Conservation (phyloP, 176 grass and related monocot genomes). For the Phyllostachys edulis region DNA sequence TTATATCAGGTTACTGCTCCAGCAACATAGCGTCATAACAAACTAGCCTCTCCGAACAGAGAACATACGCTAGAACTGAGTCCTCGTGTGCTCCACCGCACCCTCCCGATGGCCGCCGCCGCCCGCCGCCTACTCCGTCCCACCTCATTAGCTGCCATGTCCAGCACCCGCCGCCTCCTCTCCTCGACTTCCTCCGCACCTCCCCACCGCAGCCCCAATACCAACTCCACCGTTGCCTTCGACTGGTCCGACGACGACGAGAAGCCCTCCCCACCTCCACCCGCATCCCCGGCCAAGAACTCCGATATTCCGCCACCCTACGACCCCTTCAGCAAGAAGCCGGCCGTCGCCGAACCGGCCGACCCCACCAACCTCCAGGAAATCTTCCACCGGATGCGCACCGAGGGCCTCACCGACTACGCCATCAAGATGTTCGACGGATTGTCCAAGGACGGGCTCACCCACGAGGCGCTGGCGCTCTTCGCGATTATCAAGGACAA, state of each 20-base stretch:
- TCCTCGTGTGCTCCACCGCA: background rate
- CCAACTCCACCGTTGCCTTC: constrained; percentile 75
- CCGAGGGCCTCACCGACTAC: constrained; percentile 74
- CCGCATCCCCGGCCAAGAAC: constrained; percentile 15
- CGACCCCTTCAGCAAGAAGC: constrained; percentile 83
- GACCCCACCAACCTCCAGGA: constrained; percentile 83
- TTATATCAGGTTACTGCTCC: no score
- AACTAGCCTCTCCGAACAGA: no score
- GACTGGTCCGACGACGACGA: constrained; percentile 79
- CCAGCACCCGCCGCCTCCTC: background rate
- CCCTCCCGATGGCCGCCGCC: constrained; percentile 12
- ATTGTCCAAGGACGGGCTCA: constrained; percentile 87
- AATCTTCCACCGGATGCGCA: constrained; percentile 76
- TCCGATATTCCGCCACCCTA: constrained; percentile 57
- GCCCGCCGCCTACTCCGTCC: background rate
- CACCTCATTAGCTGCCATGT: background rate
- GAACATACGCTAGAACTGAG: no score
- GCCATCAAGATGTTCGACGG: constrained; percentile 99
- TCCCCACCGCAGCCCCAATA: constrained; percentile 33
- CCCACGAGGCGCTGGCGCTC: constrained; percentile 70
- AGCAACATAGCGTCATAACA: no score
- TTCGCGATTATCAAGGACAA: constrained; percentile 78
- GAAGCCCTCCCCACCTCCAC: constrained; percentile 7
- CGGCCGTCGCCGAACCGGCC: constrained; percentile 30
- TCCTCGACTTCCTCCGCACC: constrained; percentile 21